These are phyloP conservation scores for Chalaropsis ovoidea DNA, from an alignment of 2,329 filamentous ascomycete genomes.

Conservation along the genomic window DNA sequence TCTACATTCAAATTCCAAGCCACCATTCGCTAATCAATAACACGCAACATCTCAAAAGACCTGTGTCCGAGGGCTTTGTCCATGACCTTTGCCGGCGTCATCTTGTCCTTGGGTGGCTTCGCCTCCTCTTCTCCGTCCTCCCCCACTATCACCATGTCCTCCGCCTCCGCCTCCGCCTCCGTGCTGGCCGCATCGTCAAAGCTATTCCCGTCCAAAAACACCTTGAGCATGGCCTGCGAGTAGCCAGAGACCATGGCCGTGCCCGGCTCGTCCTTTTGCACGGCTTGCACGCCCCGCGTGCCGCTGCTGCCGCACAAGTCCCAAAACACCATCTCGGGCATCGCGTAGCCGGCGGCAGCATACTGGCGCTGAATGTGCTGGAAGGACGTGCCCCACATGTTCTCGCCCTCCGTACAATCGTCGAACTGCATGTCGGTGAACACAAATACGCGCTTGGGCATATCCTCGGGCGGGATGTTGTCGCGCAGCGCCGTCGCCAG, in stretches of 20 bases:
- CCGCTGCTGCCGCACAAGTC: slow-evolving; percentile 38
- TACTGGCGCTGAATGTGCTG: slow-evolving; percentile 35
- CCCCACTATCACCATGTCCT: slow-evolving; percentile 25
- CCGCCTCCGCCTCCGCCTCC: slow-evolving; percentile 28
- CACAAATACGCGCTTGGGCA: slow-evolving; percentile 52
- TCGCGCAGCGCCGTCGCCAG: background rate
- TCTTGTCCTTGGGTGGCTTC: slow-evolving; percentile 9
- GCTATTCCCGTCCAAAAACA: slow-evolving; percentile 43
- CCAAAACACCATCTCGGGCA: slow-evolving; percentile 53
- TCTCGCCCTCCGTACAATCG: background rate
- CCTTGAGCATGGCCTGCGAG: slow-evolving; percentile 48
- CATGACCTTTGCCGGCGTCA: slow-evolving; percentile 38
- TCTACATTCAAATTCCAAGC: too few species aligned
- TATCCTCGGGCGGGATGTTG: slow-evolving; percentile 38
- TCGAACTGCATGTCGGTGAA: slow-evolving; percentile 55
- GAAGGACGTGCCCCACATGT: slow-evolving; percentile 34
- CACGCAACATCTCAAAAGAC: slow-evolving; percentile 46
- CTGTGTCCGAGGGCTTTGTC: slow-evolving; percentile 44
- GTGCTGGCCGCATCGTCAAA: slow-evolving; percentile 37
- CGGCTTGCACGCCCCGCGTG: background rate
- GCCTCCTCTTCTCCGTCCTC: slow-evolving; percentile 30
- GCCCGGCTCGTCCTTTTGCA: slow-evolving; percentile 35
- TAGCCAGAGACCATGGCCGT: slow-evolving; percentile 46
- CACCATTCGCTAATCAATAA: slow-evolving; percentile 40
- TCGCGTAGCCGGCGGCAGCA: slow-evolving; percentile 40